Evolutionary conservation across 257 asterid genomes (phyloP), one percentile per base, ranked within the genome.

Genomic region (Primulina eburnea): DNA sequence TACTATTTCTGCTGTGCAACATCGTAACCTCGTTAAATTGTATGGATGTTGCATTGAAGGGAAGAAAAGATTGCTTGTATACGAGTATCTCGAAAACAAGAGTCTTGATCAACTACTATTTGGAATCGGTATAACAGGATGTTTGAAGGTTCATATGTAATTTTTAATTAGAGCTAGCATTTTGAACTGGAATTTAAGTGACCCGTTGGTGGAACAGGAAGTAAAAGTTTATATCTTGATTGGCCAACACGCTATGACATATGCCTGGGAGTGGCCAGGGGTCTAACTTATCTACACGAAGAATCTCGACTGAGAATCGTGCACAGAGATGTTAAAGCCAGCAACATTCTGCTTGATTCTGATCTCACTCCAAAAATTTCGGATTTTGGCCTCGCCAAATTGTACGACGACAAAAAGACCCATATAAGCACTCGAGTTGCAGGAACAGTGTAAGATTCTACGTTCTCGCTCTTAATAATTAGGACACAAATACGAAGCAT

Each of bases 1-100:
- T 29, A 85, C 95, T 28, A 89, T 92, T 69, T 92, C 98, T 28
- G 94, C 97, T 18, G 98, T 92, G 60, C 98, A 92, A 70, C 98
- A 92, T 62, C 95, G 92, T 69, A 92, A 92, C 84, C 90, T 92
- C 4, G 98, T 90, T 70, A 90, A 82, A 68, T 56, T 90, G 71
- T 80, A 76, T 56, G 96, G 97, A 12, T 90, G 96, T 78, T 90
- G 98, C 88, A 86, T 89, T 14, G 96, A 89, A 79, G 96, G 92
- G 64, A 81, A 73, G 1, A 82, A 81, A 30, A 76, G 97, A 59
- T 79, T 88, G 77, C 89, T 92, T 63, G 98, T 92, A 4, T 92
- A 92, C 59, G 98, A 89, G 82, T 92, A 82, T 75, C 98, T 79
- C 7, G 87, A 85, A 69, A 86, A 90, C 82, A 88, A 77, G 82